Base-by-base conservation (phyloP, 805 yeast genomes). In the Brettanomyces nanus region DNA sequence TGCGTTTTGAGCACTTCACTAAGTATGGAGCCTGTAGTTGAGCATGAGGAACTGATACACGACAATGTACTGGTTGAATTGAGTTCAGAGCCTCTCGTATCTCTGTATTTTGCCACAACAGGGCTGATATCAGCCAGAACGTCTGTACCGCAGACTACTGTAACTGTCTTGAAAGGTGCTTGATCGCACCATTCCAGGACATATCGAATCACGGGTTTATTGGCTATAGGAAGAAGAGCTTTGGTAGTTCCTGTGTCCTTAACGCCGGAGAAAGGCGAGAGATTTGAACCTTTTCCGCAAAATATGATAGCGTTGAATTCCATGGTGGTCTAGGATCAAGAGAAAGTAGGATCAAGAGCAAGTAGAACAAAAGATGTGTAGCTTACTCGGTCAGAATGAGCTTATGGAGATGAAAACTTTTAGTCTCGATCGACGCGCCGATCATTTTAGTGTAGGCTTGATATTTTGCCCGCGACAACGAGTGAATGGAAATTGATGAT, bases 151-250 rank as follows among this genome's bases (percentile, higher is more conserved):
- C 53, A 46, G 6, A 84, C 80, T 15, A 89, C 68, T 17, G 83
- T 75, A 33, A 84, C 72, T 33, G 73, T 73, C 33, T 73, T 73
- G 59, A 89, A 89, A 42, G 79, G 79, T 3, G 94, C 96, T 53
- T 71, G 69, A 52, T 79, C 87, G 66, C 97, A 89, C 97, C 97
- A 92, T 48, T 83, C 89, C 26, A 92, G 66, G 2, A 83, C 94
- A 54, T 85, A 83, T 51, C 80, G 80, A 31, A 92, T 65, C 86
- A 92, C 80, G 11, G 96, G 95, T 51, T 73, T 73, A 57, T 89
- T 89, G 6, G 92, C 97, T 26, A 92, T 68, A 2, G 97, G 97
- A 31, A 94, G 61, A 35, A 89, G 64, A 0, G 97, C 94, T 63
- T 92, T 92, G 6, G 94, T 74, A 5, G 72, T 56, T 14, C 92